These are phyloP conservation scores for Pleurotus sapidus DNA, from an alignment of 768 basidiomycete species.

Conservation along the genomic window DNA sequence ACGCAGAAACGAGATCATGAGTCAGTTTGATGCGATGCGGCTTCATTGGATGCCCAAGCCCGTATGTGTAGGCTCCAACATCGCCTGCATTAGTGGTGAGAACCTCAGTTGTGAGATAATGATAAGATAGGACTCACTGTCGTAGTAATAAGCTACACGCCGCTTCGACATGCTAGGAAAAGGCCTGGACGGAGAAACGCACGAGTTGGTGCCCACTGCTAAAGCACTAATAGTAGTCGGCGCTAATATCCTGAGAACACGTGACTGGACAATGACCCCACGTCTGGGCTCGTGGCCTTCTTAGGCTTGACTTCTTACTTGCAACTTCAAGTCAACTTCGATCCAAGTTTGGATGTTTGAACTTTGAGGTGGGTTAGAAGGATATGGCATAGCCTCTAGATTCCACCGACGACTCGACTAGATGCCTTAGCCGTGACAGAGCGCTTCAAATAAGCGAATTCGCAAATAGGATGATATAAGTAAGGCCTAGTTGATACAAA, in stretches of 20 bases:
- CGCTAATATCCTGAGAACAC: neutral
- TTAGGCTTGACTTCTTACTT: too few species aligned
- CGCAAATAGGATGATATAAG: too few species aligned
- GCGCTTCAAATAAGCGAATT: too few species aligned
- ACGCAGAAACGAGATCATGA: constrained; percentile 87
- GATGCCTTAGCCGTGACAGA: too few species aligned
- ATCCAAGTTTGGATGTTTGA: neutral
- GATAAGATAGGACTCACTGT: constrained; percentile 41
- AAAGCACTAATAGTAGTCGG: too few species aligned
- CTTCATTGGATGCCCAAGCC: constrained; percentile 92
- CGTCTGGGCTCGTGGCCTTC: too few species aligned
- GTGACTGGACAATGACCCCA: too few species aligned
- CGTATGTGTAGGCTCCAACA: constrained; percentile 74
- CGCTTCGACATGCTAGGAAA: constrained; percentile 54
- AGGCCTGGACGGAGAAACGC: neutral
- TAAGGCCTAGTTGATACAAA: too few species aligned
- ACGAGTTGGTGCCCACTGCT: too few species aligned
- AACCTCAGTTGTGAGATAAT: neutral
- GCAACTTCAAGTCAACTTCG: too few species aligned
- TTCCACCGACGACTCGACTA: too few species aligned
- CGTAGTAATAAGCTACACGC: constrained; percentile 81
- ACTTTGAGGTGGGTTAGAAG: neutral
- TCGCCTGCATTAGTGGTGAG: constrained; percentile 45
- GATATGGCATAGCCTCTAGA: too few species aligned
- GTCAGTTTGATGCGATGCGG: constrained; percentile 94